Percentiles rank a stretch among this genome's conserved stretches.
These are phyloP conservation scores for Trichoderma cornu-damae DNA, from an alignment of 2,329 filamentous ascomycete genomes.

Conservation along the genomic window DNA sequence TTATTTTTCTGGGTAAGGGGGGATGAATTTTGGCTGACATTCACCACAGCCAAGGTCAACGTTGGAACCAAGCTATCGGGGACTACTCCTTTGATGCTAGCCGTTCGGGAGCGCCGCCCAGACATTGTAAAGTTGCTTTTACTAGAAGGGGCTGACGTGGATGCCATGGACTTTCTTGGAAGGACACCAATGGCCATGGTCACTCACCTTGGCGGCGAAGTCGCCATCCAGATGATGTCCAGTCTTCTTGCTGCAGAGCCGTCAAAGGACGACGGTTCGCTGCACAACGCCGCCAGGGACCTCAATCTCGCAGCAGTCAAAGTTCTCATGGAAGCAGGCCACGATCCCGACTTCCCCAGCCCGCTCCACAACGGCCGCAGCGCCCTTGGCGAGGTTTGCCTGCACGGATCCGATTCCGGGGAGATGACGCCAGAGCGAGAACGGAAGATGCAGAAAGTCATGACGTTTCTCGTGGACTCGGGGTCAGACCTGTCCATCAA, in stretches of 20 bases:
- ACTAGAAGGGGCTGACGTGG: slow-evolving; percentile 54
- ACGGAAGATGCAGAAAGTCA: slow-evolving; percentile 52
- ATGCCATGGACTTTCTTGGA: slow-evolving; percentile 51
- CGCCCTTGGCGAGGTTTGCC: slow-evolving; percentile 59
- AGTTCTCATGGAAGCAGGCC: slow-evolving; percentile 53
- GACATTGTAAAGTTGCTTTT: slow-evolving; percentile 55
- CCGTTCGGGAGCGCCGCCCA: slow-evolving; percentile 50
- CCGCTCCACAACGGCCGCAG: slow-evolving; percentile 57
- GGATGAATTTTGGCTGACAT: slow-evolving; percentile 19
- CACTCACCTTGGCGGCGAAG: slow-evolving; percentile 49
- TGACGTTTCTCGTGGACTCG: slow-evolving; percentile 51
- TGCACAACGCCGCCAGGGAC: slow-evolving; percentile 59
- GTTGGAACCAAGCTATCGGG: slow-evolving; percentile 48
- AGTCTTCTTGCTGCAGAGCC: slow-evolving; percentile 52
- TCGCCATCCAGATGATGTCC: slow-evolving; percentile 50
- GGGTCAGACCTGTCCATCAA: slow-evolving; percentile 53
- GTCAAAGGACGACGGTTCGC: slow-evolving; percentile 57
- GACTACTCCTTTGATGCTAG: slow-evolving; percentile 55
- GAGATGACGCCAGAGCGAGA: slow-evolving; percentile 44
- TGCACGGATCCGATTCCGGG: slow-evolving; percentile 46
- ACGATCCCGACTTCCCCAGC: slow-evolving; percentile 61
- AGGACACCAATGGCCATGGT: slow-evolving; percentile 58
- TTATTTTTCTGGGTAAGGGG: neutral
- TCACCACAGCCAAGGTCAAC: slow-evolving; percentile 49
- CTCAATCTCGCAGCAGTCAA: slow-evolving; percentile 53